Conservation (phyloP, 768 basidiomycete species). For the Cubamyces lactineus region DNA sequence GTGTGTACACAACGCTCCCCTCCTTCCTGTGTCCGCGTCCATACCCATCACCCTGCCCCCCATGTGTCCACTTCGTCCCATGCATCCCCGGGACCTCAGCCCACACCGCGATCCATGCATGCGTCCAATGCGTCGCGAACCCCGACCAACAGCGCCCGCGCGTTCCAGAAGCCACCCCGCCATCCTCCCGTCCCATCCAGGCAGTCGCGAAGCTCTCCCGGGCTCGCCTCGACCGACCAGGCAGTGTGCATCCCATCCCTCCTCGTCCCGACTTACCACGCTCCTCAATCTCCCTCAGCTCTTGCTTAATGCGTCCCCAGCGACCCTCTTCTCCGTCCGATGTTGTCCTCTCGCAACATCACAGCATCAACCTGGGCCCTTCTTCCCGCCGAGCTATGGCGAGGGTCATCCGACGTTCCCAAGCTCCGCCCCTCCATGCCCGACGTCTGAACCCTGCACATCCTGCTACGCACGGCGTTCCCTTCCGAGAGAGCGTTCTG, state of each 20-base stretch:
- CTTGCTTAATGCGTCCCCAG: not conserved
- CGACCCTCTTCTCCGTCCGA: not conserved
- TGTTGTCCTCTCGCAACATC: not conserved
- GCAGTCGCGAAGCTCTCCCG: not conserved
- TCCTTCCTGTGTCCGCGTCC: not conserved
- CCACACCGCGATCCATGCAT: not conserved
- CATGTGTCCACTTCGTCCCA: not conserved
- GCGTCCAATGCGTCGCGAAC: no score
- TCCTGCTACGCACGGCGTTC: no score
- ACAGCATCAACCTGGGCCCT: not conserved
- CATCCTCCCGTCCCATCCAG: not conserved
- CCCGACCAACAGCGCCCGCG: not conserved
- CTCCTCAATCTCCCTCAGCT: not conserved
- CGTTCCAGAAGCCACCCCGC: not conserved
- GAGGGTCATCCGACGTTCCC: constrained; percentile 18
- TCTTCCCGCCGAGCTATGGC: constrained; percentile 2
- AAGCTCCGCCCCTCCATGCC: not conserved
- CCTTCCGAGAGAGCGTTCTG: no score
- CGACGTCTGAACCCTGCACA: no score
- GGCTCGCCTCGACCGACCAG: not conserved
- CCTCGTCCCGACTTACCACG: constrained; percentile 1
- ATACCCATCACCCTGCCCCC: not conserved
- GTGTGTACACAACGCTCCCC: not conserved
- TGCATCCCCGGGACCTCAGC: not conserved
- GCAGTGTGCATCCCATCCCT: not conserved